Conservation (phyloP, 306 rosid genomes). For the Vigna reflexopilosa region DNA sequence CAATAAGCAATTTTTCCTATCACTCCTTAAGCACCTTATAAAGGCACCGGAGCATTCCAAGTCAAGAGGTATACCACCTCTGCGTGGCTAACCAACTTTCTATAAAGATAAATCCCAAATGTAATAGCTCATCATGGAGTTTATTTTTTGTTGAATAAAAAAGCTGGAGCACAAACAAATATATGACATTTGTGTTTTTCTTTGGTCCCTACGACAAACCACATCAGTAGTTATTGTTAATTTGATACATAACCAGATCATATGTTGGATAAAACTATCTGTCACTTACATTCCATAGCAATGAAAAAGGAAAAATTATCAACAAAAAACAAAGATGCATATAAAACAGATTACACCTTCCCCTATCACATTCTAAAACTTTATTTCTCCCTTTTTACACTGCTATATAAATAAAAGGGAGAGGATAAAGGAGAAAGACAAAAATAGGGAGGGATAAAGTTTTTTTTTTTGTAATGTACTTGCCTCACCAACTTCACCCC, state of each 20-base stretch:
- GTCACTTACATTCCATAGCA: slow-evolving; percentile 3
- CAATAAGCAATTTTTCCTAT: slow-evolving; percentile 23
- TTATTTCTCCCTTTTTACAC: slow-evolving; percentile 25
- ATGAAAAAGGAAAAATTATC: slow-evolving; percentile 24
- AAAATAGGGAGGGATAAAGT: slow-evolving; percentile 14
- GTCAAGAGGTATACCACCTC: slow-evolving; percentile 20
- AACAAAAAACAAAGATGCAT: slow-evolving; percentile 30
- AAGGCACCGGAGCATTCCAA: slow-evolving; percentile 26
- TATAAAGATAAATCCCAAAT: slow-evolving; percentile 19
- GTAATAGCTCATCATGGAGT: slow-evolving; percentile 4
- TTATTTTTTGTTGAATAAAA: slow-evolving; percentile 13
- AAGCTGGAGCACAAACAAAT: slow-evolving; percentile 3
- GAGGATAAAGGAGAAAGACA: slow-evolving; percentile 29
- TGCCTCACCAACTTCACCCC: slow-evolving; percentile 98
- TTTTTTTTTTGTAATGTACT: slow-evolving; percentile 48
- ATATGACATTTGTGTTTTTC: slow-evolving; percentile 4
- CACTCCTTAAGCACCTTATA: slow-evolving; percentile 26
- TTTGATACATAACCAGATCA: neutral
- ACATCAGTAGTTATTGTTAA: slow-evolving; percentile 9
- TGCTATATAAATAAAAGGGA: slow-evolving; percentile 30
- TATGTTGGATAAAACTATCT: slow-evolving; percentile 21
- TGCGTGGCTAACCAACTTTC: slow-evolving; percentile 31
- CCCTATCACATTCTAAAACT: slow-evolving; percentile 27
- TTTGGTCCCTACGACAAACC: slow-evolving; percentile 22
- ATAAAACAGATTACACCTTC: slow-evolving; percentile 27